Base-by-base conservation (phyloP, 2,329 filamentous ascomycete genomes). In the Neobulgaria alba region DNA sequence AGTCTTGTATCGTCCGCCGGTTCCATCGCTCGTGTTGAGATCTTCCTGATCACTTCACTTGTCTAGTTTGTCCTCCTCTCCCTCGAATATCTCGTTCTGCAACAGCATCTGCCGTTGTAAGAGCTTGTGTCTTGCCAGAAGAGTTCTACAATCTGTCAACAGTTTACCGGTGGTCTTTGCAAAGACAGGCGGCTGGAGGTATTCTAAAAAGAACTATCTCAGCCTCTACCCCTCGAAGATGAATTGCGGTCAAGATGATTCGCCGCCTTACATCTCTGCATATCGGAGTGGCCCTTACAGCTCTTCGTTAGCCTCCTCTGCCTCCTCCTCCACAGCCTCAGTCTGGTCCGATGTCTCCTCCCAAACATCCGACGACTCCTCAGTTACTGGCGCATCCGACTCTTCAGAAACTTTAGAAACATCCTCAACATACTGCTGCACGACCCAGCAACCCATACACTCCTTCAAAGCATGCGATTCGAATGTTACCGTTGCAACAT, bases 291-390 rank as follows among this genome's bases (percentile, higher is more conserved):
- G 66, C 45, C 74, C 79, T 50, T 89, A 86, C 64, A 76, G 75
- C 60, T 75, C 78, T 45, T 80, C 82, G 31, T 67, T 87, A 69
- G 77, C 80, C 57, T 82, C 82, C 42, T 85, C 83, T 53, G 77
- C 82, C 43, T 87, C 85, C 20, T 82, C 82, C 41, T 88, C 84
- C 15, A 75, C 81, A 43, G 76, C 79, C 41, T 92, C 85, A 23
- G 72, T 87, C 54, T 92, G 86, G 71, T 92, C 86, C 51, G 72
- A 82, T 57, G 74, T 70, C 37, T 81, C 78, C 41, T 79, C 77
- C 15, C 81, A 86, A 64, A 70, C 71, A 47, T 85, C 83, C 39
- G 77, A 82, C 54, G 79, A 81, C 46, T 79, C 79, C 30, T 79
- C 77, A 40, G 62, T 73, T 49, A 26, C 23, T 26, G 7, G 7